Base-by-base conservation (phyloP, 495 filamentous ascomycete species). In the Diplogelasinospora grovesii region DNA sequence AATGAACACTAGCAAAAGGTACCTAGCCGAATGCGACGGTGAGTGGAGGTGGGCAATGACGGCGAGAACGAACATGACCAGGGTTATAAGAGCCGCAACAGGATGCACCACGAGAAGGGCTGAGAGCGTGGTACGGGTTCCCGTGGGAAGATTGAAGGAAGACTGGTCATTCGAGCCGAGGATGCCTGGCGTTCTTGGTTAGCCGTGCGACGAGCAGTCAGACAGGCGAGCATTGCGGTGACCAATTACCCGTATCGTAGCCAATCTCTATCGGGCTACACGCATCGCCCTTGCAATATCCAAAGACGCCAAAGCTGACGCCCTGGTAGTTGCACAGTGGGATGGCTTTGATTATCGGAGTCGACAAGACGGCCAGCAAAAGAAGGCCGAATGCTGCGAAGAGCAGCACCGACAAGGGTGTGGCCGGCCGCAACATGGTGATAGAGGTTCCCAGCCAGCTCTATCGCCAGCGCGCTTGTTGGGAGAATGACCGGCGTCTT, bases 31-130 rank as follows among this genome's bases (percentile, higher is more conserved):
- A 64, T 95, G 90, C n/a, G 88, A 83, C 19, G 93, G 88, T 4
- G 74, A 76, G 59, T 93, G 88, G 50, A 97, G 79, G 61, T 98
- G 92, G 15, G 92, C 85, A 18, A 83, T 71, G 14, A 78, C 68
- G 8, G 89, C 82, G 39, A 98, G 74, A 27, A 83, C 66, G 41
- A 95, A 75, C 66, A 88, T 90, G 49, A 94, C 68, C 22, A 98
- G 68, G 10, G 85, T 92, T 37, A 98, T 65, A 18, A 95, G 64
- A 13, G 88, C 86, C 15, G 92, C 90, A 41, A 98, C 74, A 1
- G 90, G 90, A 58, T 98, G 90, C 14, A 98, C 79, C 43, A 98
- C 82, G 41, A 98, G 75, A 39, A 98, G 88, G 14, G 85, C 73
- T 10, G 92, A 90, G n/a, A 98, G 77, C 23, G 85, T 89, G 46